Conservation (phyloP, 495 filamentous ascomycete species). For the Penicillium odoratum region DNA sequence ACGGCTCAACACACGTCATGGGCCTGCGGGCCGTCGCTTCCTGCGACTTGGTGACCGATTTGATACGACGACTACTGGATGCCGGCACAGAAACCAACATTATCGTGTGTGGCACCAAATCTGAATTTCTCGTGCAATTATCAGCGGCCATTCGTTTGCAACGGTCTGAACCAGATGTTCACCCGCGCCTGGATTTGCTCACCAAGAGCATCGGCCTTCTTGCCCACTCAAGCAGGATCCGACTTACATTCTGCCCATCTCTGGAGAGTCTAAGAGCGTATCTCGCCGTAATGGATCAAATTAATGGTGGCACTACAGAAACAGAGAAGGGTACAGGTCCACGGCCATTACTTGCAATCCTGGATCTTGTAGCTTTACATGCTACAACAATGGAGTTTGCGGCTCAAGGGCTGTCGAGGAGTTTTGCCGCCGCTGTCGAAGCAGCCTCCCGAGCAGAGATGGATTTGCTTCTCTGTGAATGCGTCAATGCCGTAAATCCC, state of each 20-base stretch:
- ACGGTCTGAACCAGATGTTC: constrained; percentile 10
- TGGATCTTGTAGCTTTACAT: constrained; percentile 69
- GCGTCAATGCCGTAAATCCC: constrained; percentile 31
- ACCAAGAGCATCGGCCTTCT: constrained; percentile 68
- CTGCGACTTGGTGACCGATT: constrained; percentile 44
- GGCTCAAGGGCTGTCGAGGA: constrained; percentile 75
- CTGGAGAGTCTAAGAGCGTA: constrained; percentile 76
- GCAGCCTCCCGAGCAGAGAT: constrained; percentile 43
- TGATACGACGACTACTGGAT: constrained; percentile 64
- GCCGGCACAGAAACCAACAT: constrained; percentile 58
- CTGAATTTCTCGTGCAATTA: constrained; percentile 60
- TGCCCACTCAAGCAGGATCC: constrained; percentile 63
- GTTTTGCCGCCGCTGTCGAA: constrained; percentile 67
- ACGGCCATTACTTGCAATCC: constrained; percentile 55
- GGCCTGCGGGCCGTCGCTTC: constrained; percentile 25
- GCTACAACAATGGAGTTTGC: constrained; percentile 76
- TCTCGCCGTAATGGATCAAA: constrained; percentile 53
- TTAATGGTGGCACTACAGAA: neutral
- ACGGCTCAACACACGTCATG: constrained; percentile 20
- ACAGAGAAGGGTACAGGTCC: constrained; percentile 4
- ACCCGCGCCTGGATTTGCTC: constrained; percentile 44
- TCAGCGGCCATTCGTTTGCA: constrained; percentile 29
- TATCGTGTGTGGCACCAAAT: constrained; percentile 67
- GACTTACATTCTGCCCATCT: constrained; percentile 69
- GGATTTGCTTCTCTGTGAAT: constrained; percentile 46